Base-by-base conservation (phyloP, 106 monocot genomes). In the Gastrodia elata region DNA sequence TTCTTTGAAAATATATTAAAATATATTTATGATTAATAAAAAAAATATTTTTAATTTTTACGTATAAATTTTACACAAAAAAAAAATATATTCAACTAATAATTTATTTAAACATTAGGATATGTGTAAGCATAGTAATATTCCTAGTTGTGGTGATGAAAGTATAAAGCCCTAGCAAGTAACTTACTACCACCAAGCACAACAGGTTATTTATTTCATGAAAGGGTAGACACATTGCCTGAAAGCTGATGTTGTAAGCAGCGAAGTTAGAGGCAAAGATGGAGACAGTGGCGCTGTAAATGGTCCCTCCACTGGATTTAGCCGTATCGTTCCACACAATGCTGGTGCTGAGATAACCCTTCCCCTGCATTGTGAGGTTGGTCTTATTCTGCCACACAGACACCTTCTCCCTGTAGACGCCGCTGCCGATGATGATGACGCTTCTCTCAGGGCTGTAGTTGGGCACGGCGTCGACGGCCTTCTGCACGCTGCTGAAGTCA, bases 331-430 rank as follows among this genome's bases (percentile, higher is more conserved):
- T 90, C 93, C 93, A 94, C 1, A 65, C 73, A 30, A 94, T 80
- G 27, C 72, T 67, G 8, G 87, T 94, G 80, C 76, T 79, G 26
- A 82, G 67, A 55, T 82, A 81, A 2, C 90, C 87, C 28, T 78
- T 75, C 13, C 93, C 93, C 71, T 87, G 81, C 13, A 90, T 38
- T n/a, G 86, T 75, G 34, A 92, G n/a, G 68, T 85, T 86, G 26
- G 78, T 77, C 78, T 94, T 94, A 75, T 78, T 87, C 4, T 39
- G 39, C 78, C 74, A 68, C 41, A 94, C 80, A 7, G 75, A 38
- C 26, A 90, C 82, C 75, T 90, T 94, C 73, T 90, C 94, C 91
- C 84, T 92, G 80, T 90, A 94, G 11, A 82, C 36, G 22, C 90
- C 93, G 2, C 85, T 75, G 32, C 84, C 82, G 6, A 90, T 48